Evolutionary conservation across 106 monocot genomes (phyloP), one percentile per base, ranked within the genome.

Genomic region (Acorus calamus): DNA sequence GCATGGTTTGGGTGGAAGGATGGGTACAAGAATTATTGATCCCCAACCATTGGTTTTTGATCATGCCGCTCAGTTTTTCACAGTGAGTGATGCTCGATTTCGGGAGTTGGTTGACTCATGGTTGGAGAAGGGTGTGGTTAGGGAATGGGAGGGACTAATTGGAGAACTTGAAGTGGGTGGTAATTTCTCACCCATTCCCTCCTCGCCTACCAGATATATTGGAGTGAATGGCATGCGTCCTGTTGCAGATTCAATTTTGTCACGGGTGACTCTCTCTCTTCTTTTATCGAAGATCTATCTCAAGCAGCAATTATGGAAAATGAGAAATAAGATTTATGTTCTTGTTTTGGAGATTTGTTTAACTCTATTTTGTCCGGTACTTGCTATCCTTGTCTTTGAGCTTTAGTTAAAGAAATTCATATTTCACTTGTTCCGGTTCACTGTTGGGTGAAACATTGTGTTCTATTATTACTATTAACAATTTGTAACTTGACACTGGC

Each of bases 11-110:
- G 96, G 96, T 52, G 96, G 96, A 56, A 78, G 96, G 52, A 70
- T 91, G 85, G 96, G 78, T 7, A 96, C 96, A 8, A 80, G 96
- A 74, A 65, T 53, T 0, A 48, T 91, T 52, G 72, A 82, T 60
- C 56, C 54, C 28, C 62, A 76, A 7, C 52, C 59, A 4, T 66
- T 87, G 66, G 78, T 91, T 1, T 96, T 96, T 83, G 96, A 96
- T 77, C 96, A 96, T 59, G 96, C 87, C 0, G 90, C 96, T 42
- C 96, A 96, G 63, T 96, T 91, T 76, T 96, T 96, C 55, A 91
- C 96, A 28, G 84, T 73, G 3, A 69, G 65, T 49, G 91, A 96
- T 68, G 6, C 75, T 54, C 81, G 83, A 64, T 96, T 91, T 66
- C 82, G 83, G 56, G 77, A 74, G 53, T 60, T 96, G 48, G 90